Percentiles rank a stretch among this genome's conserved stretches.
These are phyloP conservation scores for Coemansia sp. DNA, from an alignment of 192 early-diverging fungal species.

Conservation along the genomic window DNA sequence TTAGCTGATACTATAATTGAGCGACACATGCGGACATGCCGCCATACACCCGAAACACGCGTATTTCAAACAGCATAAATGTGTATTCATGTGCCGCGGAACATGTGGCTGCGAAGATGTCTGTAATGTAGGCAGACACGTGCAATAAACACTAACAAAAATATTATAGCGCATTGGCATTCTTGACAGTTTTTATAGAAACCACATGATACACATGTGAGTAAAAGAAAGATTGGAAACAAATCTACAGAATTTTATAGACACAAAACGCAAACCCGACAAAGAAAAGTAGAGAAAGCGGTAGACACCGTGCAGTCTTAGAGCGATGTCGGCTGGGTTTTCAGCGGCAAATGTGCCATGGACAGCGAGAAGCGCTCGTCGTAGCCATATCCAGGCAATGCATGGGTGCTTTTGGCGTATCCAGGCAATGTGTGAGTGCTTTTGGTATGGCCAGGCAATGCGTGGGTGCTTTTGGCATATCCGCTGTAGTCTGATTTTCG, in stretches of 20 bases:
- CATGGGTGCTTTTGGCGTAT: not conserved
- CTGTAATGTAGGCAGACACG: not conserved
- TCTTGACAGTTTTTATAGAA: not conserved
- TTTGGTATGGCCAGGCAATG: not conserved
- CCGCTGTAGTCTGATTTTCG: conserved; percentile 2
- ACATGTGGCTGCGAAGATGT: not conserved
- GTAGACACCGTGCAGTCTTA: not conserved
- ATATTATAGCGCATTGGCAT: not conserved
- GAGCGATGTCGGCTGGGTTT: not conserved
- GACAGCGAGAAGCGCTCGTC: conserved; percentile 34
- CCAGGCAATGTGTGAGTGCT: not conserved
- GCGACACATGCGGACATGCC: not conserved
- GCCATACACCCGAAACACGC: not conserved
- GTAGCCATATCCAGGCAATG: conserved; percentile 2
- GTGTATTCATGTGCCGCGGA: not conserved
- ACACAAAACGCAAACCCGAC: not conserved
- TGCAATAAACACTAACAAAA: not conserved
- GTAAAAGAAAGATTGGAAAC: not conserved
- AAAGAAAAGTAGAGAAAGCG: not conserved
- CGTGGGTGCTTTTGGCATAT: not conserved
- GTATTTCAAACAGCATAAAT: not conserved
- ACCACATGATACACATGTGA: not conserved
- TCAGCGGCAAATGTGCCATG: conserved; percentile 33
- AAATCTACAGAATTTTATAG: not conserved
- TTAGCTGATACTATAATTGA: not conserved